Evolutionary conservation across 192 early-diverging fungal species (phyloP), one percentile per base, ranked within the genome.

Genomic region (Entophlyctis luteolus): DNA sequence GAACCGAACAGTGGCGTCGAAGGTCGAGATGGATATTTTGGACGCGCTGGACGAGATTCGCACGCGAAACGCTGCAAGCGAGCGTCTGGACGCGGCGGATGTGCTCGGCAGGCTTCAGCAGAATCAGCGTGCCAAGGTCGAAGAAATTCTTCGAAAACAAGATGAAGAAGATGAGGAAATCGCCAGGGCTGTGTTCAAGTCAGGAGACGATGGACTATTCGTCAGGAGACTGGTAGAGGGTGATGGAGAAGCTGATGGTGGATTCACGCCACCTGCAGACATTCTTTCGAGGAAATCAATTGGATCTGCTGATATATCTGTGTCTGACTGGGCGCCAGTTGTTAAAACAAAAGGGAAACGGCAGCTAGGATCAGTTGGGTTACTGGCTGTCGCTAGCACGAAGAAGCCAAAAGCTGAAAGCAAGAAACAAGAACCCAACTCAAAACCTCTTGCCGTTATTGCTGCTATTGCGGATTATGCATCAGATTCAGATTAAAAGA

Each of bases 11-110:
- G 70, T 90, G 54, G 94, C 95, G 63, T 92, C 92, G 1, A 94
- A 96, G 57, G 72, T 93, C 8, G 97, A 99, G 60, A 96, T 99
- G 94, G 96, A 99, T 55, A 91, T 95, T 55, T 78, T 99, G 65
- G 96, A 99, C 72, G 92, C 91, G 0, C 67, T 99, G 65, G 97
- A 98, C 63, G 96, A 99, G 71, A 90, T 99, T 37, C 78, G 92
- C 4, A 90, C 93, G 27, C 75, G 83, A 53, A 99, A 97, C 67
- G 93, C 96, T 0, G 71, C 79, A 25, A 87, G 77, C 27, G 97
- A 96, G 62, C 75, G 93, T 14, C 79, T 94, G 10, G 86, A 86
- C 59, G 74, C 80, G 0, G 88, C 90, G 46, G 77, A 71, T 5
- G 67, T 93, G 6, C 60, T 93, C 23, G 83, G 86, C 2, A 56